These are phyloP conservation scores for Lobosporangium transversale DNA, from an alignment of 192 early-diverging fungal genomes.

Conservation along the genomic window DNA sequence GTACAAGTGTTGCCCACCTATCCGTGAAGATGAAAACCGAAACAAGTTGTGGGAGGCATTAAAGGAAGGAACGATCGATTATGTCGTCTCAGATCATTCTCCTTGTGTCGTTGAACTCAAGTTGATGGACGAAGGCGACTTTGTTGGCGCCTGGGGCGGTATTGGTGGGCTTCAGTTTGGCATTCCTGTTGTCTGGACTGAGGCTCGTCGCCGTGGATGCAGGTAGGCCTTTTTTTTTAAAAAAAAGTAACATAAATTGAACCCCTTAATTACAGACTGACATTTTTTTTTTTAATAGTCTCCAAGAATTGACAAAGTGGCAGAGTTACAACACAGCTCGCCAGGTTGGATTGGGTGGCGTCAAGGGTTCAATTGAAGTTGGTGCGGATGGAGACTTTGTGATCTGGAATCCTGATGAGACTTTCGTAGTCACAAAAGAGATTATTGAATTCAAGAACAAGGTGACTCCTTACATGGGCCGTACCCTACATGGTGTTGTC, in stretches of 20 bases:
- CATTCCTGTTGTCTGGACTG: conserved; percentile 82
- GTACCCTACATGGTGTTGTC: conserved; percentile 68
- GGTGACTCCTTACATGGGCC: conserved; percentile 78
- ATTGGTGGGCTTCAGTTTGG: conserved; percentile 84
- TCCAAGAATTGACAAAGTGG: conserved; percentile 70
- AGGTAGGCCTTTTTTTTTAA: conserved; percentile 27
- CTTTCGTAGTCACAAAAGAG: conserved; percentile 64
- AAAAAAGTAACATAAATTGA: too few species aligned
- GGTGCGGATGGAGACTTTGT: conserved; percentile 85
- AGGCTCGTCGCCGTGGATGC: conserved; percentile 72
- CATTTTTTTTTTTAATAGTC: conserved; percentile 32
- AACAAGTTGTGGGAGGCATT: conserved; percentile 78
- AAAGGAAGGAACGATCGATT: conserved; percentile 81
- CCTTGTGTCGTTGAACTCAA: conserved; percentile 84
- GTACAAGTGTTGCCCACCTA: conserved; percentile 89
- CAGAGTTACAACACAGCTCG: conserved; percentile 72
- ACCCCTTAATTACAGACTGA: too few species aligned
- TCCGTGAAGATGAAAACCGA: conserved; percentile 75
- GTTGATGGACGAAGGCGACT: conserved; percentile 75
- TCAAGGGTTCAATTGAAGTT: conserved; percentile 75
- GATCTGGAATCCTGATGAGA: conserved; percentile 77
- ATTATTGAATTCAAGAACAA: conserved; percentile 86
- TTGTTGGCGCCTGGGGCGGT: conserved; percentile 84
- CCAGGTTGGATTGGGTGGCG: conserved; percentile 64
- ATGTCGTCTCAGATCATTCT: conserved; percentile 86